Percentiles rank a stretch among this genome's conserved stretches.
Conservation (phyloP, 192 early-diverging fungal genomes). For the Backusella luteola region DNA sequence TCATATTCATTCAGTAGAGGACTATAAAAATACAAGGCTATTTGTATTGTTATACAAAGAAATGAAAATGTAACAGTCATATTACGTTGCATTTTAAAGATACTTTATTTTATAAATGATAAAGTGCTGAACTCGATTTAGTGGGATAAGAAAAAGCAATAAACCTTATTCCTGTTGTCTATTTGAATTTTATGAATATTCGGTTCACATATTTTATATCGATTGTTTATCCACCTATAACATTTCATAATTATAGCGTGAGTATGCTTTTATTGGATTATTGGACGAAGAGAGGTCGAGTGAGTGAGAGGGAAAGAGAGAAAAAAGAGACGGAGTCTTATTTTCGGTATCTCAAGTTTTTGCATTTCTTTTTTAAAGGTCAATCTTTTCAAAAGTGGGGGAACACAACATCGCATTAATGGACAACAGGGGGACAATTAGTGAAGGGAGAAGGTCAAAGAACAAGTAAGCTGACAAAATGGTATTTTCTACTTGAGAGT, state of each 20-base stretch:
- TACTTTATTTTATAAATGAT: not conserved
- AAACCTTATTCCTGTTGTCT: not conserved
- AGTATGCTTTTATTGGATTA: not conserved
- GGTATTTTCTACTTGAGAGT: not conserved
- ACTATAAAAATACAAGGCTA: not conserved
- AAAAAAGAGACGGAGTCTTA: not conserved
- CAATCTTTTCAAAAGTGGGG: slow-evolving; percentile 1
- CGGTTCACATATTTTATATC: not conserved
- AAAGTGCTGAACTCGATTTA: not conserved
- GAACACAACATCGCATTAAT: slow-evolving; percentile 12
- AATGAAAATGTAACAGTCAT: slow-evolving; percentile 1
- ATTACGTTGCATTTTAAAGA: not conserved
- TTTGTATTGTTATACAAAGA: not conserved
- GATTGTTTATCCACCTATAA: not conserved
- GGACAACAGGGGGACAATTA: not conserved
- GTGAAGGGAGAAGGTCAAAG: not conserved
- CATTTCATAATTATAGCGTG: not conserved
- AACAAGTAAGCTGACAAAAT: not conserved
- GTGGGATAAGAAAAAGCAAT: not conserved
- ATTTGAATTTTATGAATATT: not conserved
- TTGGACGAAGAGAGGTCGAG: not conserved
- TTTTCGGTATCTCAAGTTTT: slow-evolving; percentile 6
- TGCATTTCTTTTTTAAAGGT: slow-evolving; percentile 6
- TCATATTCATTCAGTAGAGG: not conserved
- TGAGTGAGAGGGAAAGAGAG: not conserved